These are phyloP conservation scores for Heliamphora exappendiculata DNA, from an alignment of 148 eudicot genomes.

Conservation along the genomic window DNA sequence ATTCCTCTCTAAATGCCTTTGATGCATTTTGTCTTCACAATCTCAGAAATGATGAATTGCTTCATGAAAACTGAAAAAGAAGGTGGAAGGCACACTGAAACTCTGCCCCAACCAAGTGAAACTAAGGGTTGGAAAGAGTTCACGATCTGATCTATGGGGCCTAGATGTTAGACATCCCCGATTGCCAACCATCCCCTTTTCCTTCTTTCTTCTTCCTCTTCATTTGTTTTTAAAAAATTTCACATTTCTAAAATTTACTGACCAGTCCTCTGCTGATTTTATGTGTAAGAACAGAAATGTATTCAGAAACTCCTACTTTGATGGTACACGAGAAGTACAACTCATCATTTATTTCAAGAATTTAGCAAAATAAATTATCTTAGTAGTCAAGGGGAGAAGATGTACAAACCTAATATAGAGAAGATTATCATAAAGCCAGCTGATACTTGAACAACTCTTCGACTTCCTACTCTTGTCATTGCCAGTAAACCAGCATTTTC, in stretches of 20 bases:
- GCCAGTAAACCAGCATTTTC: slow-evolving; percentile 81
- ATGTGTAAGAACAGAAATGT: not conserved
- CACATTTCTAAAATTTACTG: not conserved
- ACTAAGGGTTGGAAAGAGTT: no score
- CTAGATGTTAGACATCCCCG: no score
- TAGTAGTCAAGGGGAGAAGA: not conserved
- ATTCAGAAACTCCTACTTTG: not conserved
- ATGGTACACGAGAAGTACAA: not conserved
- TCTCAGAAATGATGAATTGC: not conserved
- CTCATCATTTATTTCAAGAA: not conserved
- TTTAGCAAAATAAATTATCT: not conserved
- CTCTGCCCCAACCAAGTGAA: no score
- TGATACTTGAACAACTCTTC: slow-evolving; percentile 70
- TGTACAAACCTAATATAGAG: slow-evolving; percentile 50
- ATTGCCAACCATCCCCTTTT: no score
- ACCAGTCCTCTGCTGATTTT: not conserved
- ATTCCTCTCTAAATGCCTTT: no score
- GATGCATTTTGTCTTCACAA: not conserved
- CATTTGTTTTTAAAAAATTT: no score
- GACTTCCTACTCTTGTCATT: slow-evolving; percentile 67
- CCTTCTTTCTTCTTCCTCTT: no score
- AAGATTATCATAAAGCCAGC: slow-evolving; percentile 59
- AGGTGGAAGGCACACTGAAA: no score
- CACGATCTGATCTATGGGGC: no score
- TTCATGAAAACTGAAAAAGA: no score